These are phyloP conservation scores for Phytophthora fragariae DNA, from an alignment of 352 stramenopile species.

Conservation along the genomic window DNA sequence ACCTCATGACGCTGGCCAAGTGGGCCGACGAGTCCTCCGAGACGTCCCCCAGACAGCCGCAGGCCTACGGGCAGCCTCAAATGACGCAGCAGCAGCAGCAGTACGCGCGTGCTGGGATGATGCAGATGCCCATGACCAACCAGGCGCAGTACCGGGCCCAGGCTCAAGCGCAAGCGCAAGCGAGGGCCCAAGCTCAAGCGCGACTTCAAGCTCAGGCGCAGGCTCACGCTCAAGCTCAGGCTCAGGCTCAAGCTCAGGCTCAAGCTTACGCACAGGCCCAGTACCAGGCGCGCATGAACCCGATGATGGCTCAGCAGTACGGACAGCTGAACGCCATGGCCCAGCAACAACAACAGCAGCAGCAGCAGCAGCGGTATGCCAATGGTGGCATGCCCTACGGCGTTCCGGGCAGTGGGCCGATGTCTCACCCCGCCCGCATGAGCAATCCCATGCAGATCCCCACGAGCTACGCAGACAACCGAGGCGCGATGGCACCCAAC, in stretches of 20 bases:
- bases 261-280: conserved; percentile 64
- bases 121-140: conserved; percentile 45
- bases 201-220: conserved; percentile 41
- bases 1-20: conserved; percentile 91
- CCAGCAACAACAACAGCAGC: conserved; percentile 20
- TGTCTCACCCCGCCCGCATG: conserved; percentile 41
- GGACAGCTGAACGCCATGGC: conserved; percentile 46
- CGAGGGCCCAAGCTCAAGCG: conserved; percentile 19
- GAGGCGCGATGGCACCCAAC: conserved; percentile 38
- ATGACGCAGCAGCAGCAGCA: conserved; percentile 44
- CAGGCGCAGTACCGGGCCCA: conserved; percentile 46
- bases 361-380: conserved; percentile 56
- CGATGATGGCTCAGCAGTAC: conserved; percentile 54
- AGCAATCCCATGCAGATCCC: conserved; percentile 39
- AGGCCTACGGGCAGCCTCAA: conserved; percentile 42
- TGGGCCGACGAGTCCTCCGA: conserved; percentile 89
- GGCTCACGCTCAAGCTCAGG: conserved; percentile 41
- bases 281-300: conserved; percentile 71
- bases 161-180: conserved; percentile 34
- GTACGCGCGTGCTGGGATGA: conserved; percentile 42
- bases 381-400: conserved; percentile 50
- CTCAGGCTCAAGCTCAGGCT: conserved; percentile 43
- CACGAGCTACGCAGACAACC: conserved; percentile 46
- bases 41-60: conserved; percentile 55
- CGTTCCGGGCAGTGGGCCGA: conserved; percentile 30